Percentiles rank a stretch among this genome's conserved stretches.
Conservation (phyloP, 345 rosid genomes). For the Bruguiera parviflora region DNA sequence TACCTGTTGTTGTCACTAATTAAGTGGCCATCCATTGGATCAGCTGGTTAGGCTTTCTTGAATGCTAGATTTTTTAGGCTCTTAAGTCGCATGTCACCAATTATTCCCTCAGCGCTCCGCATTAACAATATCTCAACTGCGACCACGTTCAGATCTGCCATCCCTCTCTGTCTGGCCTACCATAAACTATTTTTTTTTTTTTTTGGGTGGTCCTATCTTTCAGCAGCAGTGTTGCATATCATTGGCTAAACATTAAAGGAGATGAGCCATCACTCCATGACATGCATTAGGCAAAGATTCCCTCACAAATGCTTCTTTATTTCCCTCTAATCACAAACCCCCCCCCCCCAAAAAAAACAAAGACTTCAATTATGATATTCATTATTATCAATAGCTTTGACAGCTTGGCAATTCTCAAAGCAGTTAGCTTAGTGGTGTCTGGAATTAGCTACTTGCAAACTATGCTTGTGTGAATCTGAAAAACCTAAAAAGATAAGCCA, state of each 20-base stretch:
- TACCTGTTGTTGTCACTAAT: no score
- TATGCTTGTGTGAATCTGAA: slow-evolving; percentile 1
- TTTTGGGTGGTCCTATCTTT: slow-evolving; percentile 28
- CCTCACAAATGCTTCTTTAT: slow-evolving; percentile 24
- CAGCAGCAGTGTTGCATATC: slow-evolving; percentile 7
- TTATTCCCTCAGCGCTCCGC: not conserved
- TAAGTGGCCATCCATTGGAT: not conserved
- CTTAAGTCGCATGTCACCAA: slow-evolving; percentile 17
- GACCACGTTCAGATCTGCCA: slow-evolving; percentile 24
- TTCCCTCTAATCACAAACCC: slow-evolving; percentile 3
- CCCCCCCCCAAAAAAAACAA: no score
- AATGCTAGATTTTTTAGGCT: not conserved
- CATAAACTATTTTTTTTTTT: slow-evolving; percentile 13
- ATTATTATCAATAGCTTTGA: no score
- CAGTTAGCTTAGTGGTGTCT: no score
- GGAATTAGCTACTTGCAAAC: not conserved
- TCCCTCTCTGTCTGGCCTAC: slow-evolving; percentile 36
- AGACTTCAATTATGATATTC: slow-evolving; percentile 4
- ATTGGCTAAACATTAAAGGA: slow-evolving; percentile 21
- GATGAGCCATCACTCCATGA: slow-evolving; percentile 4
- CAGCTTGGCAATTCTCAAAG: no score
- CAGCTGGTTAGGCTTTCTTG: slow-evolving; percentile 4
- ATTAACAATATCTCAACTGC: slow-evolving; percentile 4
- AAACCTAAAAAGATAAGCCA: slow-evolving; percentile 3
- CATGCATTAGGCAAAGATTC: slow-evolving; percentile 30